Conservation (phyloP, 352 stramenopile genomes). For the Pythium volutum region DNA sequence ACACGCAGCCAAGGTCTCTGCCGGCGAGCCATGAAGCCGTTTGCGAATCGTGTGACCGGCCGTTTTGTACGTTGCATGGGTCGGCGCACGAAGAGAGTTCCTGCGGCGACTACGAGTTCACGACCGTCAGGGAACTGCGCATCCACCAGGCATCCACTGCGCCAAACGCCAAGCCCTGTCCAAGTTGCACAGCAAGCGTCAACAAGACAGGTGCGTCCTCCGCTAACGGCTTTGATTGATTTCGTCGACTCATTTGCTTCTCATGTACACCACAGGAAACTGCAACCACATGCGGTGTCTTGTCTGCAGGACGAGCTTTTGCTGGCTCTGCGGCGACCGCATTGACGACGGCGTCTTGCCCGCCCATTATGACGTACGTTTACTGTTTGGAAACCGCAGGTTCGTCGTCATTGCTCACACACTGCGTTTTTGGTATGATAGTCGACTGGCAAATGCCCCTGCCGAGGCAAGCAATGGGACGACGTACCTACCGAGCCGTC, state of each 20-base stretch:
- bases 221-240: no score
- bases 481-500: not conserved
- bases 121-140: slow-evolving; percentile 65
- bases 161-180: slow-evolving; percentile 82
- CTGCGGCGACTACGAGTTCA: slow-evolving; percentile 77
- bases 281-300: slow-evolving; percentile 92
- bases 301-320: slow-evolving; percentile 84
- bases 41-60: slow-evolving; percentile 38
- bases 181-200: slow-evolving; percentile 81
- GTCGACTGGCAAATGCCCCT: not conserved
- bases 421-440: not conserved
- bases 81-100: slow-evolving; percentile 66
- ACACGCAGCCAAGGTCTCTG: slow-evolving; percentile 43
- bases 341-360: slow-evolving; percentile 86
- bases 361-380: slow-evolving; percentile 61
- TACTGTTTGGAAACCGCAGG: not conserved
- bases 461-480: slow-evolving; percentile 14
- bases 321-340: slow-evolving; percentile 82
- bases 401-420: not conserved
- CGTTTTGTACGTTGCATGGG: slow-evolving; percentile 87
- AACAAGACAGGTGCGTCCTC: slow-evolving; percentile 51
- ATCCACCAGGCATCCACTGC: slow-evolving; percentile 69
- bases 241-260: no score
- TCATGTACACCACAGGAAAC: slow-evolving; percentile 29
- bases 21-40: slow-evolving; percentile 40